Percentiles rank a stretch among this genome's conserved stretches.
These are phyloP conservation scores for Yamadazyma spencermartinsiae DNA, from an alignment of 1,139 yeast species.

Conservation along the genomic window DNA sequence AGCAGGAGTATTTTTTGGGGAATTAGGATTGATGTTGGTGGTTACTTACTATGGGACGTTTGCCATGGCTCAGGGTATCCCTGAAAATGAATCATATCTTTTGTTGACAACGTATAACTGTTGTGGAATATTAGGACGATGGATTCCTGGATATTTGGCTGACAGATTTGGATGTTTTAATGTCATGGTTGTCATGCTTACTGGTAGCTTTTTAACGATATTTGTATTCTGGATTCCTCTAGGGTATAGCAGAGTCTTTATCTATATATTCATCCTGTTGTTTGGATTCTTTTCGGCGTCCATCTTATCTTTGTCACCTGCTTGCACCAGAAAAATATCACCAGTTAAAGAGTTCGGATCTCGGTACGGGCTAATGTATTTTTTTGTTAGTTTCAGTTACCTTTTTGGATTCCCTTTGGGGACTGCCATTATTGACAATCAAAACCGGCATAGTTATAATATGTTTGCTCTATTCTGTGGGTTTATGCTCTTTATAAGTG, in stretches of 20 bases:
- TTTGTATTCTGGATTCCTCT: conserved; percentile 56
- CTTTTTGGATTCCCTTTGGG: conserved; percentile 49
- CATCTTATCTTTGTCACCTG: conserved; percentile 35
- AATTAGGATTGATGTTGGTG: conserved; percentile 53
- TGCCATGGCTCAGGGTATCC: conserved; percentile 52
- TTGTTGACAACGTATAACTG: conserved; percentile 59
- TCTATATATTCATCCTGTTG: conserved; percentile 44
- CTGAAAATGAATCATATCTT: conserved; percentile 51
- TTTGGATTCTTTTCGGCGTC: conserved; percentile 50
- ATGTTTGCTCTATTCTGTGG: conserved; percentile 26
- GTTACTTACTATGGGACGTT: conserved; percentile 58
- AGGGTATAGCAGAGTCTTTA: conserved; percentile 40
- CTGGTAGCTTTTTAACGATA: conserved; percentile 40
- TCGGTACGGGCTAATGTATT: conserved; percentile 35
- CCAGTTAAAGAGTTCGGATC: conserved; percentile 29
- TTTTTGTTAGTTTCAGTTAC: conserved; percentile 36
- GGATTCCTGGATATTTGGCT: conserved; percentile 58
- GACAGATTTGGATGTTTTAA: conserved; percentile 58
- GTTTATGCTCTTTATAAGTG: conserved; percentile 20
- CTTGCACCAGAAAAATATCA: conserved; percentile 39
- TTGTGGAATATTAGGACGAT: conserved; percentile 44
- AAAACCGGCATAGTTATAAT: conserved; percentile 20
- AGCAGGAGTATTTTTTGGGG: conserved; percentile 46
- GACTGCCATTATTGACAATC: conserved; percentile 47
- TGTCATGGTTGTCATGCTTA: conserved; percentile 44